Conservation (phyloP, 441 rosid species). For the Raphanus hybrid region DNA sequence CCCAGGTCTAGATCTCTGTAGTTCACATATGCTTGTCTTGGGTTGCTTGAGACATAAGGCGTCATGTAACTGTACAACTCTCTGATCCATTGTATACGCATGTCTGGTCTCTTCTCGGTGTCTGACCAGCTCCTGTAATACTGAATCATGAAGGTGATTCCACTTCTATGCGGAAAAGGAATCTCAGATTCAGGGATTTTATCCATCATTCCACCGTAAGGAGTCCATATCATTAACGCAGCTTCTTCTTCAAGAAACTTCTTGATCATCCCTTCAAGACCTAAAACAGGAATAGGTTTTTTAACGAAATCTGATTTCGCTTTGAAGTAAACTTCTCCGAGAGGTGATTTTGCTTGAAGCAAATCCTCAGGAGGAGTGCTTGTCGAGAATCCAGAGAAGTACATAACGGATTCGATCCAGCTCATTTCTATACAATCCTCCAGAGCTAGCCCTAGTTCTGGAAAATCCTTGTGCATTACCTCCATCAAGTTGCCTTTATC, state of each 20-base stretch:
- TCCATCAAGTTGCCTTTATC: slow-evolving; percentile 41
- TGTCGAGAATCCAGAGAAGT: slow-evolving; percentile 55
- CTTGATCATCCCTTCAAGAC: slow-evolving; percentile 49
- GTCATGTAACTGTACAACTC: slow-evolving; percentile 51
- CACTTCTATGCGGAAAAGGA: slow-evolving; percentile 63
- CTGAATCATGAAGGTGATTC: slow-evolving; percentile 50
- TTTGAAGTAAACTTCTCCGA: slow-evolving; percentile 57
- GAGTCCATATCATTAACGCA: slow-evolving; percentile 61
- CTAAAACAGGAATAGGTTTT: slow-evolving; percentile 42
- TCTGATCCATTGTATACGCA: slow-evolving; percentile 50
- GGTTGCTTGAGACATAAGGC: slow-evolving; percentile 57
- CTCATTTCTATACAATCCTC: slow-evolving; percentile 56
- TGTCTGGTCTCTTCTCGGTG: slow-evolving; percentile 6
- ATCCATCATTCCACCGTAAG: slow-evolving; percentile 70
- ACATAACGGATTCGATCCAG: slow-evolving; percentile 67
- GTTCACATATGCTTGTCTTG: slow-evolving; percentile 65
- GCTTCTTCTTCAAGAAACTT: slow-evolving; percentile 49
- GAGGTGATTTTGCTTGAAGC: slow-evolving; percentile 57
- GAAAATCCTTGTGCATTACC: slow-evolving; percentile 55
- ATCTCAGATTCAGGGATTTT: slow-evolving; percentile 45
- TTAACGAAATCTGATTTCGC: slow-evolving; percentile 67
- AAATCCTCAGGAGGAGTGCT: slow-evolving; percentile 51
- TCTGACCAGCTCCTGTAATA: background rate
- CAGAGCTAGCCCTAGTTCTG: slow-evolving; percentile 55
- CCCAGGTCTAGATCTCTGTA: slow-evolving; percentile 68